Conservation (phyloP, 2,329 filamentous ascomycete genomes). For the Pyricularia sp. region DNA sequence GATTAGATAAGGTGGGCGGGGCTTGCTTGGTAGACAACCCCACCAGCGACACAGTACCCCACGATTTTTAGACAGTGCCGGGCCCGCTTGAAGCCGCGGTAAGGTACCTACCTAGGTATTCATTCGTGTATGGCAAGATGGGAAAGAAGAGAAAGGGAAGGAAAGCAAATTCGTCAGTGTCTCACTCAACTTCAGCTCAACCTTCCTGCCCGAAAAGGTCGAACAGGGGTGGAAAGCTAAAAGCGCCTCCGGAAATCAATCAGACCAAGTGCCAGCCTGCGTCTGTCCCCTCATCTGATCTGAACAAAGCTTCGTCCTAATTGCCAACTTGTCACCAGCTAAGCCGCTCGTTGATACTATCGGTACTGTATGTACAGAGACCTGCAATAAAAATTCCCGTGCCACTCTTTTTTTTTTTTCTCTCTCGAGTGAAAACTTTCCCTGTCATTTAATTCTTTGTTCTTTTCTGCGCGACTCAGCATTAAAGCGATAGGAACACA, state of each 20-base stretch:
- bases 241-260: not conserved
- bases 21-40: not conserved
- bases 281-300: not conserved
- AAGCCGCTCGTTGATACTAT: not conserved
- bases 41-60: not conserved
- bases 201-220: not conserved
- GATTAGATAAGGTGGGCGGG: not conserved
- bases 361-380: not conserved
- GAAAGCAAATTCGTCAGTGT: not conserved
- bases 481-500: not conserved
- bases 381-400: no score
- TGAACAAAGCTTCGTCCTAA: not conserved
- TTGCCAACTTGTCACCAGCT: not conserved
- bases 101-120: not conserved
- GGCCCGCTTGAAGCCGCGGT: not conserved
- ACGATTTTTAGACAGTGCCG: not conserved
- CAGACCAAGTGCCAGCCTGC: not conserved
- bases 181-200: not conserved
- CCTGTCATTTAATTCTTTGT: not conserved
- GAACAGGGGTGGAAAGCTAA: not conserved
- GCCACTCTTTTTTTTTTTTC: not conserved
- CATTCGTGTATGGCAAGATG: no score
- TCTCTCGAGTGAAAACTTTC: not conserved
- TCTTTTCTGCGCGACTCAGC: not conserved
- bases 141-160: not conserved